Percentiles rank a stretch among this genome's conserved stretches.
Evolutionary conservation across 2,329 filamentous ascomycete species (phyloP).

Genomic region (Coccinonectria pachysandricola): DNA sequence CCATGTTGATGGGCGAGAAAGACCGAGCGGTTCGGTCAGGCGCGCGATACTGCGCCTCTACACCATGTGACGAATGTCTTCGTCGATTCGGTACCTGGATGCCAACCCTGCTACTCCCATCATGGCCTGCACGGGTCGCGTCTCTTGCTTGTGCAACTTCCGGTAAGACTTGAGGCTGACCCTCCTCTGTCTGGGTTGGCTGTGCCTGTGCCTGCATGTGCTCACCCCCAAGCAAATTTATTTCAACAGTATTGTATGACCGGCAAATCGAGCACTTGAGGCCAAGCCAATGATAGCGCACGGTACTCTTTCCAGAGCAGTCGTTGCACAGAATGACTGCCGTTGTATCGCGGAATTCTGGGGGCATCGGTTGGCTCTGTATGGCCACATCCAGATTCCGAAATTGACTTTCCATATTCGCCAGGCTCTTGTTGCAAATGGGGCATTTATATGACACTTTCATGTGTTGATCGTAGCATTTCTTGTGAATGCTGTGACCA

Average conservation of each 20-base stretch:
- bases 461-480: slow-evolving; percentile 82
- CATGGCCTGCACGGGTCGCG: slow-evolving; percentile 5
- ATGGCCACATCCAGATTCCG: slow-evolving; percentile 84
- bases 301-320: slow-evolving; percentile 77
- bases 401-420: slow-evolving; percentile 96
- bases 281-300: slow-evolving; percentile 88
- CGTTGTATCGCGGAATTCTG: slow-evolving; percentile 66
- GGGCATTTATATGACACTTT: slow-evolving; percentile 89
- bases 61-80: slow-evolving; percentile 29
- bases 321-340: slow-evolving; percentile 91
- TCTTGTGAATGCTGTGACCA: slow-evolving; percentile 88
- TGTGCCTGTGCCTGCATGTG: slow-evolving; percentile 18
- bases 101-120: slow-evolving; percentile 6
- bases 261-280: slow-evolving; percentile 71
- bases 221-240: slow-evolving; percentile 45
- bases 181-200: slow-evolving; percentile 14
- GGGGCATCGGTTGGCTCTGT: slow-evolving; percentile 81
- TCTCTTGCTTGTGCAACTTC: slow-evolving; percentile 3
- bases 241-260: slow-evolving; percentile 60
- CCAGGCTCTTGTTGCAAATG: slow-evolving; percentile 91
- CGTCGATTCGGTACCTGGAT: slow-evolving; percentile 20
- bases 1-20: slow-evolving; percentile 28
- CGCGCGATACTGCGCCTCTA: slow-evolving; percentile 22
- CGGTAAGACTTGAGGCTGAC: slow-evolving; percentile 5
- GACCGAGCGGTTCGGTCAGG: slow-evolving; percentile 35